Conservation (phyloP, 106 monocot genomes). For the Ottelia alismoides region DNA sequence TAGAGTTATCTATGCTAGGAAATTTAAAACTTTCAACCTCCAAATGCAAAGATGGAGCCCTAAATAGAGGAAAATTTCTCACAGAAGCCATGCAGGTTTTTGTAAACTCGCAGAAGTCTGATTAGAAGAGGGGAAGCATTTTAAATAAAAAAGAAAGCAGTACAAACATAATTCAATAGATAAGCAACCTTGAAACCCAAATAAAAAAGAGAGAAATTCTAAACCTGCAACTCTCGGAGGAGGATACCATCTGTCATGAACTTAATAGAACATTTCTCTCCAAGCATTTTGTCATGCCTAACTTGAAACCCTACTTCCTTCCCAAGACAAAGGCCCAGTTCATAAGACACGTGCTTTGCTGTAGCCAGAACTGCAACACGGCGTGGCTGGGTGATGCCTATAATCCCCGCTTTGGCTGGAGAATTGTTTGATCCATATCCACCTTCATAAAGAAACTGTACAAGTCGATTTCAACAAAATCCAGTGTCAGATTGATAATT, state of each 20-base stretch:
- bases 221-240: conserved; percentile 91
- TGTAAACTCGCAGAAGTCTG: too few species aligned
- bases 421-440: conserved; percentile 57
- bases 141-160: too few species aligned
- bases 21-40: too few species aligned
- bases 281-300: conserved; percentile 83
- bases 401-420: conserved; percentile 51
- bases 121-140: too few species aligned
- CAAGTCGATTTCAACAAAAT: not conserved
- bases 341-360: conserved; percentile 79
- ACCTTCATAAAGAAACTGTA: conserved; percentile 96
- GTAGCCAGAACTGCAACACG: conserved; percentile 95
- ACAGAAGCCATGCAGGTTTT: too few species aligned
- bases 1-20: too few species aligned
- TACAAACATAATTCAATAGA: too few species aligned
- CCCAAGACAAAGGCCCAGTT: conserved; percentile 61
- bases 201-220: too few species aligned
- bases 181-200: too few species aligned
- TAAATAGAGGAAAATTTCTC: too few species aligned
- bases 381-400: conserved; percentile 91
- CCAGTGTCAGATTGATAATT: too few species aligned
- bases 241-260: conserved; percentile 99
- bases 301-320: conserved; percentile 98
- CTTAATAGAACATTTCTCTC: conserved; percentile 67
- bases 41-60: too few species aligned